Base-by-base conservation (phyloP, 2,329 filamentous ascomycete genomes). In the Aspergillus thermomutatus region DNA sequence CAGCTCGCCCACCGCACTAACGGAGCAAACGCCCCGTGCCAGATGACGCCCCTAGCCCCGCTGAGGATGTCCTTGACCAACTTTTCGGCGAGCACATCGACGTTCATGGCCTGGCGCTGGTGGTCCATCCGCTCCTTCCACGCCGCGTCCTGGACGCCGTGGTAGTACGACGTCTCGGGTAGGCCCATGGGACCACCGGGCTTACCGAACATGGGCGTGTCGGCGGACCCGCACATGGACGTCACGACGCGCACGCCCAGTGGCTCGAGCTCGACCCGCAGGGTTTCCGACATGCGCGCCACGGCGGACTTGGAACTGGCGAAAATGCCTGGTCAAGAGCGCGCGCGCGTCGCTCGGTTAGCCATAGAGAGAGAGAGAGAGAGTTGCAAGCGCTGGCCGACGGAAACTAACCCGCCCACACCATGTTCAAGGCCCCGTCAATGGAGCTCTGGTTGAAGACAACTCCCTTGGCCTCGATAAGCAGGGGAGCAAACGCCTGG, bases 401-500 rank as follows among this genome's bases (percentile, higher is more conserved):
- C n/a, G n/a, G n/a, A n/a, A n/a, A n/a, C n/a, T n/a, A n/a, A 61
- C 57, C 23, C 40, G 28, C 10, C 57, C 56, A 59, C 2, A 58
- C 52, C 10, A 53, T 25, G 31, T 49, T 31, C 23, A 69, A 55
- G 28, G 62, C 64, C 23, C 55, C 60, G 1, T 58, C 64, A 40
- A 68, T 51, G 1, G 68, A 71, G 5, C 56, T 63, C 25, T 66
- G 61, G 57, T 71, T 71, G 3, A 68, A 60, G 10, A 73, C 52
- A 5, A 61, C 59, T 1, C 65, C 68, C 28, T 62, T 64, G 3
- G 61, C 55, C 3, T 61, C 54, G 21, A 71, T 65, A 1, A 73
- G n/a, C 50, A 72, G 26, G 9, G 63, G 65, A 0, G 60, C 43
- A 57, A 80, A 80, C 0, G 69, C 69, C 40, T 80, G 72, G 1